Conservation (phyloP, 2,329 filamentous ascomycete genomes). For the Arthrobotrys iridis region DNA sequence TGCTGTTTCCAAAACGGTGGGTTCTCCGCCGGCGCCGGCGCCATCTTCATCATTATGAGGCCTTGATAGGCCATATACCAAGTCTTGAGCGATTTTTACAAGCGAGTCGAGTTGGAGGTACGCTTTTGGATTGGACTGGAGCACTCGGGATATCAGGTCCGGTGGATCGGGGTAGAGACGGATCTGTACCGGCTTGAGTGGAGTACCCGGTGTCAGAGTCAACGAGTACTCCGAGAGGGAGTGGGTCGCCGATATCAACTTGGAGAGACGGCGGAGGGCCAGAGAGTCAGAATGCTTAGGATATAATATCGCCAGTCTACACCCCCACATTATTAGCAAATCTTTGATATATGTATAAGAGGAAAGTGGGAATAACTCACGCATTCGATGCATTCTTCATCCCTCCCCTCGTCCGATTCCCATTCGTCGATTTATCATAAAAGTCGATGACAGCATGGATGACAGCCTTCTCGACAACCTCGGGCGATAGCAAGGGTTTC, state of each 20-base stretch:
- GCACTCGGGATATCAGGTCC: conserved; percentile 75
- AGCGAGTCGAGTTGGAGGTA: conserved; percentile 81
- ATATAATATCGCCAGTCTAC: conserved; percentile 56
- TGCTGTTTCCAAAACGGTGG: conserved; percentile 59
- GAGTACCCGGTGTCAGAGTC: conserved; percentile 80
- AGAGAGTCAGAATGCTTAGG: conserved; percentile 62
- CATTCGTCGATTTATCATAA: conserved; percentile 85
- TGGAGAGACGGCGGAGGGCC: conserved; percentile 69
- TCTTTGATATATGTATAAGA: not conserved
- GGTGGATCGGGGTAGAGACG: conserved; percentile 80
- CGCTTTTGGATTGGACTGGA: conserved; percentile 78
- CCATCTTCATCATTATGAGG: conserved; percentile 58
- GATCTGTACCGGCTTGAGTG: conserved; percentile 80
- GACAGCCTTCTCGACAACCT: conserved; percentile 71
- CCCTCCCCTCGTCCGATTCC: conserved; percentile 77
- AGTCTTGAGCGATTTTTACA: conserved; percentile 73
- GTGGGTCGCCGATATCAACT: conserved; percentile 77
- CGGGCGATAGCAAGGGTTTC: conserved; percentile 65
- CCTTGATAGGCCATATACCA: conserved; percentile 71
- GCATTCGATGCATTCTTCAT: conserved; percentile 81
- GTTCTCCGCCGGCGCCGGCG: conserved; percentile 51
- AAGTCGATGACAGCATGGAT: conserved; percentile 66
- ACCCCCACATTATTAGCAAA: conserved; percentile 25
- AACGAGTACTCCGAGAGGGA: conserved; percentile 79
- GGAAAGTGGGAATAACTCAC: conserved; percentile 64